phyloP scores from a whole-genome alignment of 2,329 filamentous ascomycete genomes.

The Stemphylium lycopersici region DNA sequence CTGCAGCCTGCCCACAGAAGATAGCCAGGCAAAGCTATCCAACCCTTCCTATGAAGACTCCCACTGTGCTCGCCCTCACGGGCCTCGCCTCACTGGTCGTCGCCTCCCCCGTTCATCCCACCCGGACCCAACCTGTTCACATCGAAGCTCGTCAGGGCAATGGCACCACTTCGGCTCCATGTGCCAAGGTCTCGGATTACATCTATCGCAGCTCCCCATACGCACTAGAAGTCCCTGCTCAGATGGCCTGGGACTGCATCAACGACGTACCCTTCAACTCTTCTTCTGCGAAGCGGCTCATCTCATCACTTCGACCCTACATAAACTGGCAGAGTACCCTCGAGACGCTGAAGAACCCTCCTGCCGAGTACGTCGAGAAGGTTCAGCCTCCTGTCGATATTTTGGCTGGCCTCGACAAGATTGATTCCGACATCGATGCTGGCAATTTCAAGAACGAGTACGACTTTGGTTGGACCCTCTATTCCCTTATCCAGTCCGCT shows the following conservation, averaged over 20 bases:
- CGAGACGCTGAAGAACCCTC: slow-evolving; percentile 52
- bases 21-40: neutral
- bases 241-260: slow-evolving; percentile 54
- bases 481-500: slow-evolving; percentile 59
- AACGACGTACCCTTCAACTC: slow-evolving; percentile 53
- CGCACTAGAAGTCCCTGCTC: slow-evolving; percentile 47
- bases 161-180: slow-evolving; percentile 32
- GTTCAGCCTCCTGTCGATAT: slow-evolving; percentile 55
- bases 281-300: slow-evolving; percentile 47
- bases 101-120: slow-evolving; percentile 33
- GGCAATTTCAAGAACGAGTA: slow-evolving; percentile 51
- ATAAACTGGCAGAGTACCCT: slow-evolving; percentile 56
- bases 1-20: neutral
- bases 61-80: slow-evolving; percentile 27
- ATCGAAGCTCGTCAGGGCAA: slow-evolving; percentile 28
- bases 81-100: slow-evolving; percentile 28
- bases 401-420: slow-evolving; percentile 48
- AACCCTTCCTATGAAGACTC: slow-evolving; percentile 28
- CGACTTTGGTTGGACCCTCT: slow-evolving; percentile 59
- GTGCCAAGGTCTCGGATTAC: slow-evolving; percentile 42
- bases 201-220: slow-evolving; percentile 27
- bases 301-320: slow-evolving; percentile 51
- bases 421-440: slow-evolving; percentile 46
- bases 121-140: slow-evolving; percentile 20
- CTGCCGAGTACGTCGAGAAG: slow-evolving; percentile 54